These are phyloP conservation scores for Zygosaccharomyces rouxii DNA, from an alignment of 805 yeast genomes.

Conservation along the genomic window DNA sequence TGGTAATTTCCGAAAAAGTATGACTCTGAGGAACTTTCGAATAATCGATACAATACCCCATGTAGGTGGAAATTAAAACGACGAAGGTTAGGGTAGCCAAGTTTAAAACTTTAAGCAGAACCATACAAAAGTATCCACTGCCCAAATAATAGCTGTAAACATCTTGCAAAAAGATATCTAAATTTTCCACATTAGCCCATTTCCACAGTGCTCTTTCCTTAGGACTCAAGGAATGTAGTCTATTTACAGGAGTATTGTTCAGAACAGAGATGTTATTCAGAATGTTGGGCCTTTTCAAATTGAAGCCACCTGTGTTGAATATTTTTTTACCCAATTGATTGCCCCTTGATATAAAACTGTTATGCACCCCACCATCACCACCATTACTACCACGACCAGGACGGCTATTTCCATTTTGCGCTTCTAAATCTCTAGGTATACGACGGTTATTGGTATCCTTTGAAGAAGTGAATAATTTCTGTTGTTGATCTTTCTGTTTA, in stretches of 20 bases:
- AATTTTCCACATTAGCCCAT: constrained; percentile 93
- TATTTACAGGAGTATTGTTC: constrained; percentile 25
- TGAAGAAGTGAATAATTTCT: constrained; percentile 15
- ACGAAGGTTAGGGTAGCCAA: constrained; percentile 74
- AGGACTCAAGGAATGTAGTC: constrained; percentile 47
- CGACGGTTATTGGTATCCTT: constrained; percentile 8
- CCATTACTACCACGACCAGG: not conserved
- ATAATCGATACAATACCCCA: constrained; percentile 78
- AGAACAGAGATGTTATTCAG: constrained; percentile 25
- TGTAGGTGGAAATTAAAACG: constrained; percentile 69
- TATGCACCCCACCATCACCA: constrained; percentile 5
- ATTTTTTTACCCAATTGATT: not conserved
- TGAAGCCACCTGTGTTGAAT: constrained; percentile 2
- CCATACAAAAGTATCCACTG: constrained; percentile 78
- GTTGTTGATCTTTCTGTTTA: constrained; percentile 6
- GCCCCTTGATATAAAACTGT: constrained; percentile 10
- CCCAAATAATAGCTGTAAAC: constrained; percentile 81
- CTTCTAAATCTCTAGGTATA: constrained; percentile 8
- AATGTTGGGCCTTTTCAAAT: constrained; percentile 23
- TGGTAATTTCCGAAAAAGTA: constrained; percentile 36
- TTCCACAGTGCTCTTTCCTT: constrained; percentile 83
- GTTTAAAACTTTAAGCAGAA: constrained; percentile 61
- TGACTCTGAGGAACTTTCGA: constrained; percentile 37
- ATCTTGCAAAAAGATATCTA: constrained; percentile 81
- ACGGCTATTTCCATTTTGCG: not conserved